A percentile compares a stretch with the other conserved stretches of the same genome.
Evolutionary conservation across 179 eudicot species (phyloP).

Genomic region (Patellifolia procumbens): DNA sequence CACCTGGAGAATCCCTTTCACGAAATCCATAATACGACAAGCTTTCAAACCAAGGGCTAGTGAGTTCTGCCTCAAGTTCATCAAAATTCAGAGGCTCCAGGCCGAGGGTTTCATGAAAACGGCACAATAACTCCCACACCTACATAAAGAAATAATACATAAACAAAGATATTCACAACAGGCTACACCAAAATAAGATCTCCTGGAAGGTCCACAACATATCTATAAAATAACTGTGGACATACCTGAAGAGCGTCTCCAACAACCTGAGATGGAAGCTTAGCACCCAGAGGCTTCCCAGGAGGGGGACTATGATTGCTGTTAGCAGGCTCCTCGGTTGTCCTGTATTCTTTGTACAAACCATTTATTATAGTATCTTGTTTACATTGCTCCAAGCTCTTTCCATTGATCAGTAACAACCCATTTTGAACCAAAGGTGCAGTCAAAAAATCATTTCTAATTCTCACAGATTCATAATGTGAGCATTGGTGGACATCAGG

Average conservation of each 20-base stretch:
- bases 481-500: slow-evolving; percentile 58
- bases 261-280: slow-evolving; percentile 65
- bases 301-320: slow-evolving; percentile 43
- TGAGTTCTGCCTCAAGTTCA: slow-evolving; percentile 72
- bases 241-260: slow-evolving; percentile 84
- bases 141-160: slow-evolving; percentile 26
- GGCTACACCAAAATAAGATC: not conserved
- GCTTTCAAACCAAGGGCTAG: slow-evolving; percentile 73
- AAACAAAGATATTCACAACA: not conserved
- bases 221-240: not conserved
- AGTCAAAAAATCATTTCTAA: slow-evolving; percentile 49
- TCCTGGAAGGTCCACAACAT: not conserved
- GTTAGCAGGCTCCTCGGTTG: slow-evolving; percentile 29
- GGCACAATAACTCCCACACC: slow-evolving; percentile 66
- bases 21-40: slow-evolving; percentile 31
- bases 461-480: slow-evolving; percentile 50
- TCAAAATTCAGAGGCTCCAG: slow-evolving; percentile 58
- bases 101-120: slow-evolving; percentile 64
- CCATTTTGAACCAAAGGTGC: slow-evolving; percentile 74
- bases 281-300: slow-evolving; percentile 60
- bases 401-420: slow-evolving; percentile 54
- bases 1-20: slow-evolving; percentile 31
- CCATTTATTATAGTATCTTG: slow-evolving; percentile 32
- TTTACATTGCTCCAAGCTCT: slow-evolving; percentile 34
- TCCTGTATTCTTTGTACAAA: slow-evolving; percentile 39